These are phyloP conservation scores for Trichoderma parareesei DNA, from an alignment of 495 filamentous ascomycete genomes.

Conservation along the genomic window DNA sequence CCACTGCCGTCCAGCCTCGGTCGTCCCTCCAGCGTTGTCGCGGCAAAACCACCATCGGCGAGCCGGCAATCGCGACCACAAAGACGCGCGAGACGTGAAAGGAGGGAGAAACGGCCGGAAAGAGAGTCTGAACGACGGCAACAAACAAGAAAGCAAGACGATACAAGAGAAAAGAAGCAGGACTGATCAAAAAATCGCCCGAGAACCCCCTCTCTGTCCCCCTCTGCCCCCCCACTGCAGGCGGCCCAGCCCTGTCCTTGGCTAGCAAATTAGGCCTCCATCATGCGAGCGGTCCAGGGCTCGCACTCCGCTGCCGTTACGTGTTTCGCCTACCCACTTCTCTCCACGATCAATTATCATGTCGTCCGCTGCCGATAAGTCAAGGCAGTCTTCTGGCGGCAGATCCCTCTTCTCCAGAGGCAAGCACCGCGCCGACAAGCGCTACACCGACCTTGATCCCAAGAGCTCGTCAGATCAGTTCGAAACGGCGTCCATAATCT, in stretches of 20 bases:
- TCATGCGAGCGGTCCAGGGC: conserved; percentile 33
- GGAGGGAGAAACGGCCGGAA: neutral
- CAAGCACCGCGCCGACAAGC: conserved; percentile 66
- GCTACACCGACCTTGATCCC: conserved; percentile 39
- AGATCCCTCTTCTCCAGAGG: conserved; percentile 73
- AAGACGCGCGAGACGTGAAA: neutral
- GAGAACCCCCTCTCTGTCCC: neutral
- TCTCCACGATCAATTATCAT: conserved; percentile 24
- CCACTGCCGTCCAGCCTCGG: neutral
- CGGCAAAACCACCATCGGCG: neutral
- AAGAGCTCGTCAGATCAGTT: conserved; percentile 41
- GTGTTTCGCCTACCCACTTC: conserved; percentile 10
- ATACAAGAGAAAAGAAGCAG: neutral
- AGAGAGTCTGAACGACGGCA: neutral
- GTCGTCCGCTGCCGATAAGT: conserved; percentile 59
- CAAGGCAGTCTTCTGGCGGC: conserved; percentile 71
- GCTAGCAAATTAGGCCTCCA: conserved; percentile 15
- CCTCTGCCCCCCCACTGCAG: conserved; percentile 3
- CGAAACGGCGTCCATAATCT: conserved; percentile 47
- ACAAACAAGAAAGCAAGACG: neutral
- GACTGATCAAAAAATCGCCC: neutral
- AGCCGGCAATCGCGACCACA: neutral
- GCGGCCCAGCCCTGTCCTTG: conserved; percentile 10
- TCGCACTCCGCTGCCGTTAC: conserved; percentile 14
- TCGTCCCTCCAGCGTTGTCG: neutral